phyloP scores from a whole-genome alignment of 2,329 filamentous ascomycete species.

The Scortechinia acanthostroma region DNA sequence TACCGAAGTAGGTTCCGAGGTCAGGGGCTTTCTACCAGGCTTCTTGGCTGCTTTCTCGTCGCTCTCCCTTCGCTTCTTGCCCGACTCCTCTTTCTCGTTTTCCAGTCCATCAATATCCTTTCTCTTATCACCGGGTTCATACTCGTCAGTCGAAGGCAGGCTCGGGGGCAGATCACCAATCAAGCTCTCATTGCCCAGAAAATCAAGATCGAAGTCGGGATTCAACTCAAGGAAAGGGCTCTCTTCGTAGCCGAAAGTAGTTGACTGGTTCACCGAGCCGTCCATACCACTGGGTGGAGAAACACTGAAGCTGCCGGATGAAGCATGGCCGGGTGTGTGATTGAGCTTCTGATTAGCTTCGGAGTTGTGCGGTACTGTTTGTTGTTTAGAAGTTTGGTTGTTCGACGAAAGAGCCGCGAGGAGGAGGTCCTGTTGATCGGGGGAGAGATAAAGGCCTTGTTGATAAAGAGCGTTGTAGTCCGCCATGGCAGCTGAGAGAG shows the following conservation, averaged over 20 bases:
- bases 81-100: slow-evolving; percentile 13
- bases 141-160: slow-evolving; percentile 19
- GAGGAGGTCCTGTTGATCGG: slow-evolving; percentile 42
- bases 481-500: background rate
- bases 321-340: slow-evolving; percentile 12
- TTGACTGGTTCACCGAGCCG: slow-evolving; percentile 32
- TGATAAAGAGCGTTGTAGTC: background rate
- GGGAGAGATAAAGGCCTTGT: slow-evolving; percentile 31
- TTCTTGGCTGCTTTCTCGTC: slow-evolving; percentile 66
- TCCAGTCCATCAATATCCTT: slow-evolving; percentile 29
- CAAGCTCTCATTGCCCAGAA: slow-evolving; percentile 35
- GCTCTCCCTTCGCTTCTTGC: slow-evolving; percentile 49
- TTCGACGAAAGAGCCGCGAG: slow-evolving; percentile 47
- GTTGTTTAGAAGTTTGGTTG: slow-evolving; percentile 17
- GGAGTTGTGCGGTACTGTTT: too few species aligned
- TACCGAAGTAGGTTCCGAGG: slow-evolving; percentile 71
- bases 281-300: slow-evolving; percentile 18
- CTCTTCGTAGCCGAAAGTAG: slow-evolving; percentile 36
- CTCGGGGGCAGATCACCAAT: slow-evolving; percentile 52
- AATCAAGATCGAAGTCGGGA: slow-evolving; percentile 46
- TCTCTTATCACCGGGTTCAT: slow-evolving; percentile 42
- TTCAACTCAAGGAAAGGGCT: slow-evolving; percentile 62
- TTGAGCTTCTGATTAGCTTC: slow-evolving; percentile 5
- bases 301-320: slow-evolving; percentile 19
- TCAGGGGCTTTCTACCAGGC: slow-evolving; percentile 67